These are phyloP conservation scores for Astragalus membranaceus DNA, from an alignment of 306 rosid genomes.

Conservation along the genomic window DNA sequence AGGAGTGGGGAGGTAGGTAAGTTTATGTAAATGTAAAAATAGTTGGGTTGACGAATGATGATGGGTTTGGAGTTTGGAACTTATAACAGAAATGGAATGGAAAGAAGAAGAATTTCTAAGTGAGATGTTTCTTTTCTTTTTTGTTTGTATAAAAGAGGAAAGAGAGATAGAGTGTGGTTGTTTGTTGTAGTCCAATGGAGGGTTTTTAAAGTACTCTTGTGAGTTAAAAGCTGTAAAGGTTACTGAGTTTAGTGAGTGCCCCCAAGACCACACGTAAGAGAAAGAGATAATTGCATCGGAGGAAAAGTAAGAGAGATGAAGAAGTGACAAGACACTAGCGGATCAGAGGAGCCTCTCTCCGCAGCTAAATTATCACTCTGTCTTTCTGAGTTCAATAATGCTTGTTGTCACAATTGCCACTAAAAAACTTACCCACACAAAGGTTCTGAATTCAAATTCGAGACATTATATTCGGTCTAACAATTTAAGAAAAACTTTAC, in stretches of 20 bases:
- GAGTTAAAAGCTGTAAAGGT: conserved; percentile 21
- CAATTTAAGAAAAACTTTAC: no score
- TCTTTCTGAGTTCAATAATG: no score
- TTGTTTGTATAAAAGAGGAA: conserved; percentile 25
- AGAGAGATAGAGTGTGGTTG: background rate
- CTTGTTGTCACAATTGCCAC: no score
- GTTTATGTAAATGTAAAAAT: background rate
- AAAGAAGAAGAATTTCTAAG: background rate
- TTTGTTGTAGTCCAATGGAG: background rate
- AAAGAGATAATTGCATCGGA: background rate
- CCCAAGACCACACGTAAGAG: conserved; percentile 6
- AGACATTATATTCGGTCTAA: no score
- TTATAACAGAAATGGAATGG: conserved; percentile 13
- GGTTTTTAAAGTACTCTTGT: conserved; percentile 15
- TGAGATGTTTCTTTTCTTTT: background rate
- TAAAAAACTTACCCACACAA: no score
- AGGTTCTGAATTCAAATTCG: no score
- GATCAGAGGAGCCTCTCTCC: conserved; percentile 12
- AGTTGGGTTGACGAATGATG: conserved; percentile 1
- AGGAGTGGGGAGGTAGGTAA: background rate
- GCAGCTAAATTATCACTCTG: background rate
- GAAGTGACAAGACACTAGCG: conserved; percentile 22
- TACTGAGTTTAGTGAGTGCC: background rate
- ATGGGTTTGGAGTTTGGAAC: background rate
- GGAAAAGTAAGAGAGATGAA: background rate